Conservation (phyloP, 2,329 filamentous ascomycete species). For the Lasiodiplodia sp. region DNA sequence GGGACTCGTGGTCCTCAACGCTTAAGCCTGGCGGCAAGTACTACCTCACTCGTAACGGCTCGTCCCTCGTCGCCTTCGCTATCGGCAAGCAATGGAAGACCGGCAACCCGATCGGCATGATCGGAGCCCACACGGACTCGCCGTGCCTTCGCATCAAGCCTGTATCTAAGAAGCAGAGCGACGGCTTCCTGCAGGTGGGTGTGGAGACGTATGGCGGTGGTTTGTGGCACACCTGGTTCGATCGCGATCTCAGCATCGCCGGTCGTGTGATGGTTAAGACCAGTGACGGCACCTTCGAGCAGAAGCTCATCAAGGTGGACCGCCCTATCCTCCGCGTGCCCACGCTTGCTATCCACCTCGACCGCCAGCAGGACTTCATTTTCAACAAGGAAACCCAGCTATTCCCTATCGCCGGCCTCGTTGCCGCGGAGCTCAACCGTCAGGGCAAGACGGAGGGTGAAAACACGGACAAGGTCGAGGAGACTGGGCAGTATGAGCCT, state of each 20-base stretch:
- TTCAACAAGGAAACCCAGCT: constrained; percentile 98
- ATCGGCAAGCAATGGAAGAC: constrained; percentile 91
- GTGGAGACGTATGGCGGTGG: constrained; percentile 97
- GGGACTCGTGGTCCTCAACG: constrained; percentile 82
- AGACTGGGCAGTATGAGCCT: constrained; percentile 67
- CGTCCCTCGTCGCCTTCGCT: constrained; percentile 90
- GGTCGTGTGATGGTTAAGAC: constrained; percentile 84
- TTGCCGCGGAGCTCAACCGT: constrained; percentile 86
- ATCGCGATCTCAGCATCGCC: constrained; percentile 89
- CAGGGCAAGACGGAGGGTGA: constrained; percentile 62
- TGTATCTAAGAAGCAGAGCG: constrained; percentile 84
- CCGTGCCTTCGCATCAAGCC: constrained; percentile 92
- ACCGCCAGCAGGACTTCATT: constrained; percentile 82
- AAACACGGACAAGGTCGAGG: constrained; percentile 50
- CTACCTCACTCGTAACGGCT: constrained; percentile 92
- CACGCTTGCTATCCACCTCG: constrained; percentile 91
- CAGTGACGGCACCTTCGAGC: constrained; percentile 75
- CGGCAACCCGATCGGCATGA: constrained; percentile 88
- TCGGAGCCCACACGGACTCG: constrained; percentile 96
- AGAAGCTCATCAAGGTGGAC: constrained; percentile 89
- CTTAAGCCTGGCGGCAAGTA: constrained; percentile 91
- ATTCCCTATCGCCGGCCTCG: constrained; percentile 89
- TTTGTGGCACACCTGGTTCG: constrained; percentile 98
- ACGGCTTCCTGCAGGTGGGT: constrained; percentile 91
- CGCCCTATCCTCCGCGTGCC: constrained; percentile 91